These are phyloP conservation scores for Omphalea diandra DNA, from an alignment of 441 rosid species.

Conservation along the genomic window DNA sequence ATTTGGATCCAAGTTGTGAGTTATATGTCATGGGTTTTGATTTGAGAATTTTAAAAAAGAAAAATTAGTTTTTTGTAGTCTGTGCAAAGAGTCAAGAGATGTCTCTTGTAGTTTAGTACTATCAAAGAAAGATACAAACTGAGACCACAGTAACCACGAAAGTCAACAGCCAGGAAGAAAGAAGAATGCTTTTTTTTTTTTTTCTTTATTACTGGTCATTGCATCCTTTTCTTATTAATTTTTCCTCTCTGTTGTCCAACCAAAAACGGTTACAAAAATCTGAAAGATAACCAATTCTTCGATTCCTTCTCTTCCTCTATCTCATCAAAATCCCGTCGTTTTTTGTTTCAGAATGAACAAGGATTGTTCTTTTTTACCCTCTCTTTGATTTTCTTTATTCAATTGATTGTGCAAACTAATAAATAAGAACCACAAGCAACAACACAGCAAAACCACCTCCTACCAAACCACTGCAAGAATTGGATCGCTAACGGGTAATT, in stretches of 20 bases:
- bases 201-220: not conserved
- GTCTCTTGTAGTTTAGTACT: too few species aligned
- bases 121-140: not conserved
- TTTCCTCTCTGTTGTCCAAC: not conserved
- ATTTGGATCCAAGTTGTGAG: slow-evolving; percentile 13
- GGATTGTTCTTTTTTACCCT: not conserved
- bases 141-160: not conserved
- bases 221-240: not conserved
- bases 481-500: slow-evolving; percentile 35
- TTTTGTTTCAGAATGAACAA: not conserved
- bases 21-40: not conserved
- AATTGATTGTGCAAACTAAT: slow-evolving; percentile 28
- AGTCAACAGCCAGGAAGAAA: slow-evolving; percentile 12
- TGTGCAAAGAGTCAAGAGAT: too few species aligned
- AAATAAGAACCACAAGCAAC: slow-evolving; percentile 14
- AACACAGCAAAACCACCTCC: not conserved
- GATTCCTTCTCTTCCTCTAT: not conserved
- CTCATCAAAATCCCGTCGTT: not conserved
- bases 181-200: slow-evolving; percentile 16
- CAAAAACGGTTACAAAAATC: not conserved
- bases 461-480: slow-evolving; percentile 20
- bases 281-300: not conserved
- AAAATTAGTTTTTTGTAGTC: not conserved
- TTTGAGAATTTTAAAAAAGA: too few species aligned
- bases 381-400: slow-evolving; percentile 19